Percentiles rank a stretch among this genome's conserved stretches.
Evolutionary conservation across 2,329 filamentous ascomycete genomes (phyloP).

Genomic region (Hymenoscyphus occultus): DNA sequence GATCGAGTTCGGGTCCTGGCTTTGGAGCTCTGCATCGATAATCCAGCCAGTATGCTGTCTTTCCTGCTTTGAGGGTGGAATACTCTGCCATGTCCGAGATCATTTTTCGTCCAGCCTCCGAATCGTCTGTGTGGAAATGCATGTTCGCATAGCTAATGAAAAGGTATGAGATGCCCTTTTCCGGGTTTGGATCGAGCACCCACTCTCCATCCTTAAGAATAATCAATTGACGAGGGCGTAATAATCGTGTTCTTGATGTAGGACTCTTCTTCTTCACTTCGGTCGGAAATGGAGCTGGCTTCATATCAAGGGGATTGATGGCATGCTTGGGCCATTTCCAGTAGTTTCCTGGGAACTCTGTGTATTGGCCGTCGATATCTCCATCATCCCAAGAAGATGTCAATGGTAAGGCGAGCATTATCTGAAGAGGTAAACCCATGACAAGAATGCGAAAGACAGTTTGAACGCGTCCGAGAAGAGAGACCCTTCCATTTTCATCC

Average conservation of each 20-base stretch:
- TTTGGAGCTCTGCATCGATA: conserved; percentile 8
- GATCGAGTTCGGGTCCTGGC: conserved; percentile 11
- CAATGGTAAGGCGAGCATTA: conserved; percentile 23
- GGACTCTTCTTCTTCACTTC: neutral
- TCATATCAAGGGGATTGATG: conserved; percentile 29
- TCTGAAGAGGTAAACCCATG: conserved; percentile 27
- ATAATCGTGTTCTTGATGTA: conserved; percentile 7
- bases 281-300: conserved; percentile 12
- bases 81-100: conserved; percentile 12
- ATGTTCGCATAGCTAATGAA: conserved; percentile 18
- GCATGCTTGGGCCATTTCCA: conserved; percentile 33
- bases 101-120: conserved; percentile 7
- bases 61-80: conserved; percentile 4
- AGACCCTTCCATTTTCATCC: conserved; percentile 16
- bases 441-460: conserved; percentile 19
- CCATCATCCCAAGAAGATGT: conserved; percentile 23
- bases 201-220: conserved; percentile 12
- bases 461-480: conserved; percentile 15
- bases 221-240: conserved; percentile 14
- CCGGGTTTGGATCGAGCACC: conserved; percentile 10
- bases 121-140: conserved; percentile 17
- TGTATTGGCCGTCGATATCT: conserved; percentile 24
- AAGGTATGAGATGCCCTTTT: conserved; percentile 12
- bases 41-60: conserved; percentile 17
- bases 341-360: conserved; percentile 27